These are phyloP conservation scores for Drosera capensis DNA, from an alignment of 148 eudicot genomes.

Conservation along the genomic window DNA sequence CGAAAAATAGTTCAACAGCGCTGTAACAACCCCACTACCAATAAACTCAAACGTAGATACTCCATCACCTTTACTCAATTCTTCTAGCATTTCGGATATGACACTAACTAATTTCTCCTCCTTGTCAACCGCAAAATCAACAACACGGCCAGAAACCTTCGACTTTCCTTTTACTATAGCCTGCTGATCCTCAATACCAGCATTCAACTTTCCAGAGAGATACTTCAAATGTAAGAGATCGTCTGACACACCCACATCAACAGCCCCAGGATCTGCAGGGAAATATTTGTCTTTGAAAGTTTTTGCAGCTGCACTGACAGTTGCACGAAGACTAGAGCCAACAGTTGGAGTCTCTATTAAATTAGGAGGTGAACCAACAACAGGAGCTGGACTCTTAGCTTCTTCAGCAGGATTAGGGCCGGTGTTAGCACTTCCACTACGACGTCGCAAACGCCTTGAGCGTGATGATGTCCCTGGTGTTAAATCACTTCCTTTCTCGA, in stretches of 20 bases:
- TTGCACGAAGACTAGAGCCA: constrained; percentile 50
- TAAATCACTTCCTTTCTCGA: constrained; percentile 63
- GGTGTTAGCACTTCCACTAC: constrained; percentile 42
- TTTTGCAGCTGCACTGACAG: constrained; percentile 69
- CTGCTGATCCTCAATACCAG: constrained; percentile 58
- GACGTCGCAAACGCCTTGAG: constrained; percentile 65
- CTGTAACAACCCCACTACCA: constrained; percentile 83
- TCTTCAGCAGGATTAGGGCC: constrained; percentile 53
- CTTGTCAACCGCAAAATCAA: constrained; percentile 45
- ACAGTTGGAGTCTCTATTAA: constrained; percentile 36
- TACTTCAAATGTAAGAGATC: constrained; percentile 75
- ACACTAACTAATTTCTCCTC: constrained; percentile 63
- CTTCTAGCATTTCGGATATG: constrained; percentile 66
- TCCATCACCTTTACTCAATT: constrained; percentile 84
- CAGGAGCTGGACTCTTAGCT: constrained; percentile 33
- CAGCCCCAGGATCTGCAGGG: constrained; percentile 51
- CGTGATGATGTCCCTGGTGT: constrained; percentile 62
- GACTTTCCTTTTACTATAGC: constrained; percentile 64
- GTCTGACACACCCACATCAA: constrained; percentile 65
- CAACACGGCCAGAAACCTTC: constrained; percentile 36
- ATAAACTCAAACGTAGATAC: constrained; percentile 95
- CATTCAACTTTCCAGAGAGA: constrained; percentile 66
- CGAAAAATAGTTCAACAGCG: constrained; percentile 75
- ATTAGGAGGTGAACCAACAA: constrained; percentile 60
- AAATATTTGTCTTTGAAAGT: constrained; percentile 77